A percentile compares a stretch with the other conserved stretches of the same genome.
phyloP scores from a whole-genome alignment of 73 alveolate genomes.

The Paramecium sexaurelia region DNA sequence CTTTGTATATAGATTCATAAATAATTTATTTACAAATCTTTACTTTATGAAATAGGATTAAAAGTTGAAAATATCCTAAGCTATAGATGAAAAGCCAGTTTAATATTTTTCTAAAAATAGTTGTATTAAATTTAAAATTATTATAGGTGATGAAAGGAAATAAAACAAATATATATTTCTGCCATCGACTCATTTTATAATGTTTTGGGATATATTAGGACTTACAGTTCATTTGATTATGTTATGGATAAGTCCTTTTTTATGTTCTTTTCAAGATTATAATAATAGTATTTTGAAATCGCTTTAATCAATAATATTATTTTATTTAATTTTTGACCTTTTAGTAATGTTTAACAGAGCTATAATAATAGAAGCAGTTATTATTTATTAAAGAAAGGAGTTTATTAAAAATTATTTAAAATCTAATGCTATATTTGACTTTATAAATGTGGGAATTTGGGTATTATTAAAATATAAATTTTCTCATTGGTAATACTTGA shows the following conservation, averaged over 20 bases:
- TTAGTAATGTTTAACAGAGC: not conserved
- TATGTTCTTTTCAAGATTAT: not conserved
- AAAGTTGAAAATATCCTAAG: not conserved
- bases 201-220: not conserved
- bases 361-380: not conserved
- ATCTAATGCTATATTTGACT: not conserved
- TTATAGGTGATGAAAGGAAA: not conserved
- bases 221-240: not conserved
- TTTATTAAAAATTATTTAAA: not conserved
- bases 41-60: not conserved
- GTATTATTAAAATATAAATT: not conserved
- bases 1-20: not conserved
- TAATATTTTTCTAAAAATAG: not conserved
- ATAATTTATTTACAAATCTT: not conserved
- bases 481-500: not conserved
- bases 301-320: not conserved
- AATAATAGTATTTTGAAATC: not conserved
- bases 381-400: not conserved
- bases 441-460: not conserved
- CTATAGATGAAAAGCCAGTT: not conserved
- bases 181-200: not conserved
- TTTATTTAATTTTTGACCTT: not conserved
- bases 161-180: not conserved
- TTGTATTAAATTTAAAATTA: not conserved
- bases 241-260: constrained; percentile 7